Base-by-base conservation (phyloP, 805 yeast genomes). In the Pichia sporocuriosa region DNA sequence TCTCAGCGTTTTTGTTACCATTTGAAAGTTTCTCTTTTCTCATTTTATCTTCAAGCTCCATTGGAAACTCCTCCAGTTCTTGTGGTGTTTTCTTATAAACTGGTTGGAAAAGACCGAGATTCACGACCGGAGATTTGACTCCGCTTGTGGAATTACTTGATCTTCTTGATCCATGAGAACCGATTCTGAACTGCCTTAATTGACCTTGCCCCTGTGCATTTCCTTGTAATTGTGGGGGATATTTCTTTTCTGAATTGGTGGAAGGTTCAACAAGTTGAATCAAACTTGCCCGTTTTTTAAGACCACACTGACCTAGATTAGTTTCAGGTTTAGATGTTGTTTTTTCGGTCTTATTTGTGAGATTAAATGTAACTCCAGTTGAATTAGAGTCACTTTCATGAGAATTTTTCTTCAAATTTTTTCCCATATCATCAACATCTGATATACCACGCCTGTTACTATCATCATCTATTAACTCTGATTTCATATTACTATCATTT, bases 151-250 rank as follows among this genome's bases (percentile, higher is more conserved):
- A 8, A 4, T 6, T 26, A 23, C 32, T 37, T 7, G 31, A 11
- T 19, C 31, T 40, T 17, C 24, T 35, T 9, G 39, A 25, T 24
- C 22, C 29, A 10, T 35, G 13, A 5, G 43, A 37, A 21, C 23
- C 34, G 5, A 46, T 46, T 22, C 51, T 41, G 23, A 49, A 49
- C 20, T 44, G 32, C 22, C 36, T 45, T 11, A 47, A 27, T n/a
- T 45, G 20, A 10, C 26, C 9, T 8, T 24, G 29, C 26, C 11
- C 10, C 10, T 24, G 8, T 24, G 26, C 26, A 24, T 24, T 24
- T 24, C 10, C 5, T 6, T 35, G n/a, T 16, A 20, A 27, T 4
- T 15, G 17, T 25, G 38, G 25, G 17, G 20, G 2, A n/a, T 26
- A 13, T 8, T 27, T 6, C 17, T 22, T 9, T 6, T 34, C 37